Evolutionary conservation across 345 rosid species (phyloP), one percentile per base, ranked within the genome.

Genomic region (Hibiscus tridactylites): DNA sequence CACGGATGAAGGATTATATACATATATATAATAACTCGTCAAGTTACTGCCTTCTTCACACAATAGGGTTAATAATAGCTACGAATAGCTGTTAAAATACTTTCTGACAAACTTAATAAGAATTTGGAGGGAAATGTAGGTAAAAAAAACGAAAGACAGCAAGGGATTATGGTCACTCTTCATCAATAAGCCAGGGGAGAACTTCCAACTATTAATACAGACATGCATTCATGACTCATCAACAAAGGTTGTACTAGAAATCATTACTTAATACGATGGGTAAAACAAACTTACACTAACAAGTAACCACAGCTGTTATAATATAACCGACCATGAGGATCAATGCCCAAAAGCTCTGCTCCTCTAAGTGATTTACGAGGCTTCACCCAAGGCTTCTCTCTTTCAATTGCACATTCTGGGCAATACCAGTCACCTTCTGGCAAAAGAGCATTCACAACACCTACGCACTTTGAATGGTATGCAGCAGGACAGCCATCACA

Each of bases 401-500:
- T 81, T 65, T 86, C 88, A 74, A 86, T 78, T 28, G 82, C 86
- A 83, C 99, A 95, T 83, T 95, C 97, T n/a, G 97, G 97, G 81
- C 99, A 95, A 81, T 78, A 91, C 99, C 99, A 92, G 64, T 91
- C 93, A 71, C 97, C 97, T 80, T 90, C 97, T 59, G 97, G 96
- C 87, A 95, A 86, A 75, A 83, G 90, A 78, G 87, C 87, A 79
- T 71, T 83, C 66, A 81, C 91, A 80, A 95, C 85, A 75, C 97
- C 99, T 0, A 90, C 91, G 68, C 99, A 95, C 83, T 87, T 95
- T 69, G 99, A 88, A 83, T 95, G 99, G 81, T 88, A 95, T 9
- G 99, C 99, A 81, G 99, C 97, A 68, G 99, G 99, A 79, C 99
- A 92, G 64, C 99, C 99, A 83, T 95, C 99, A 77, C 99, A 95